Base-by-base conservation (phyloP, 768 basidiomycete species). In the Pulveroboletus sp. region DNA sequence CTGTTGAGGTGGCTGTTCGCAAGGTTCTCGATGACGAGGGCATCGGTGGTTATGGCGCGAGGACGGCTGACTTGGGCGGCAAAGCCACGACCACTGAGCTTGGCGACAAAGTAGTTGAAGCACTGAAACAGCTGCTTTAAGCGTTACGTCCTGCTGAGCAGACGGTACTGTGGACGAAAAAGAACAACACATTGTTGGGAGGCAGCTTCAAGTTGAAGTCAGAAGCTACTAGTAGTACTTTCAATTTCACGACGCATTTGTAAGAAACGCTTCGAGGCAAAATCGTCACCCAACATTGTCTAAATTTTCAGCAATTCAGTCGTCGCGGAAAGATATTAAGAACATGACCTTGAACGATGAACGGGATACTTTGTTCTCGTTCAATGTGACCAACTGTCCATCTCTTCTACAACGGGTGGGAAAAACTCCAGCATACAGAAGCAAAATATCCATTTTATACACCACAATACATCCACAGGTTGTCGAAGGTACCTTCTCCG, bases 11-110 rank as follows among this genome's bases (percentile, higher is more conserved):
- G 44, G 93, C 96, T n/a, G 95, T 99, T 9, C 76, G 86, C 51
- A 91, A 85, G 67, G 91, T 89, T 22, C 74, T 99, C 12, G 95
- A 99, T 65, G 72, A 74, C 10, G 71, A 76, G 44, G 75, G 75
- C 8, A 51, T 69, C 9, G 93, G 93, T 5, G 93, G 93, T 9
- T 71, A 76, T 56, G 93, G 88, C 13, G 68, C 86, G 49, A 78
- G 92, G 59, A 94, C 94, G 3, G 82, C 81, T 27, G 96, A 99
- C 69, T 73, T 99, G 37, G 89, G 92, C 43, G 96, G 96, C 19
- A 76, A 75, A 13, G 78, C 77, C 42, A 73, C 73, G 27, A 97
- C 96, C 17, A 73, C 66, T 35, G 86, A 93, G 62, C 75, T 97
- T 20, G 96, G 96, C 16, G 86, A 94, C 63, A 79, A 78, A 60